Conservation (phyloP, 495 filamentous ascomycete genomes). For the Aspergillus kassunensis region DNA sequence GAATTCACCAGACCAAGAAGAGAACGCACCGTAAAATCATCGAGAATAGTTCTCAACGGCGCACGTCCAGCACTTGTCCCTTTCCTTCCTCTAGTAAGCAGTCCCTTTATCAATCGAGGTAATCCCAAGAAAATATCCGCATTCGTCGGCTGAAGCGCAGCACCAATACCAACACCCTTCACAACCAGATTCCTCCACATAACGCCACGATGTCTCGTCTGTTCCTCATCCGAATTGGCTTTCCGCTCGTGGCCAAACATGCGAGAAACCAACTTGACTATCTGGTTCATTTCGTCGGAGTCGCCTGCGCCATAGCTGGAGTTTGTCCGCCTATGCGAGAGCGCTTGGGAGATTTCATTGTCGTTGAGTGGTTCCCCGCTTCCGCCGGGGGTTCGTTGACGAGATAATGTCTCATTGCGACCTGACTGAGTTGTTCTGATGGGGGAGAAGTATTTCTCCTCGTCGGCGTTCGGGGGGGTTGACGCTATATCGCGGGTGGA, state of each 20-base stretch:
- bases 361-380: conserved; percentile 31
- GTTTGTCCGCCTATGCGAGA: conserved; percentile 49
- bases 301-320: conserved; percentile 38
- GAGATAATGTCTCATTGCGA: background rate
- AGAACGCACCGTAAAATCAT: conserved; percentile 50
- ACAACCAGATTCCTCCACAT: conserved; percentile 61
- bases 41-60: conserved; percentile 57
- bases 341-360: conserved; percentile 44
- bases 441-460: conserved; percentile 2
- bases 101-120: conserved; percentile 46
- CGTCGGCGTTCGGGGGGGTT: background rate
- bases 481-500: conserved; percentile 3
- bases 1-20: conserved; percentile 33
- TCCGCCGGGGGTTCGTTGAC: background rate
- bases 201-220: conserved; percentile 53
- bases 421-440: conserved; percentile 4
- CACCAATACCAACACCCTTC: conserved; percentile 63
- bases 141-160: conserved; percentile 60
- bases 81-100: conserved; percentile 42
- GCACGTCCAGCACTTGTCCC: conserved; percentile 42
- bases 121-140: conserved; percentile 60
- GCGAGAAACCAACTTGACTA: conserved; percentile 55
- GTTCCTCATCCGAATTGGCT: conserved; percentile 62
- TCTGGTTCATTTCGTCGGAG: conserved; percentile 46
- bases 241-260: conserved; percentile 63